Evolutionary conservation across 1,284 basidiomycete species (phyloP).

Genomic region (Peniophora sp.): DNA sequence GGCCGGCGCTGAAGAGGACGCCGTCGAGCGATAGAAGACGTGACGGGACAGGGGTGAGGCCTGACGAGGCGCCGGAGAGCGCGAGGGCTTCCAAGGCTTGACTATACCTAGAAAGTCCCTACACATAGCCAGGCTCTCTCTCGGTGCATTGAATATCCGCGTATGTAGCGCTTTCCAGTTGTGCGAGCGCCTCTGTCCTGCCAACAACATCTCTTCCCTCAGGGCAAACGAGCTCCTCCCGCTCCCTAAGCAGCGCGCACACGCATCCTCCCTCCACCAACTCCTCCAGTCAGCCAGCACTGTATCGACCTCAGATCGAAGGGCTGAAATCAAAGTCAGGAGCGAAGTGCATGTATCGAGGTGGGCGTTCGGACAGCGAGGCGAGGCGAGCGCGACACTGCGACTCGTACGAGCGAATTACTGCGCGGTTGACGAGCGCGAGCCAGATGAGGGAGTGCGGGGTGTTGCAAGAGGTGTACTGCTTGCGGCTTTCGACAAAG

Average conservation of each 20-base stretch:
- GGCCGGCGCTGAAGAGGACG: too few species aligned
- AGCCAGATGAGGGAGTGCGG: slow-evolving; percentile 96
- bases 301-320: slow-evolving; percentile 65
- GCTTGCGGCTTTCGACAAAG: too few species aligned
- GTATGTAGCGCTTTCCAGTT: slow-evolving; percentile 86
- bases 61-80: too few species aligned
- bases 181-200: slow-evolving; percentile 84
- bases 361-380: slow-evolving; percentile 64
- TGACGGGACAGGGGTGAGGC: too few species aligned
- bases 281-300: slow-evolving; percentile 80
- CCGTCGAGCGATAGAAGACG: too few species aligned
- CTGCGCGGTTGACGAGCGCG: slow-evolving; percentile 75
- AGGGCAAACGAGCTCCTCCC: slow-evolving; percentile 74
- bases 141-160: slow-evolving; percentile 86
- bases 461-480: slow-evolving; percentile 64
- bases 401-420: slow-evolving; percentile 85
- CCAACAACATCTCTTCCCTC: slow-evolving; percentile 71
- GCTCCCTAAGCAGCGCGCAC: slow-evolving; percentile 82
- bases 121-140: slow-evolving; percentile 81
- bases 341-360: slow-evolving; percentile 70
- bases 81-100: slow-evolving; percentile 82
- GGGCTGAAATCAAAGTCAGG: slow-evolving; percentile 58
- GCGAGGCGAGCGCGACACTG: slow-evolving; percentile 81
- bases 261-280: slow-evolving; percentile 88
- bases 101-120: slow-evolving; percentile 92